phyloP scores from a whole-genome alignment of 2,329 filamentous ascomycete genomes.

The Colletotrichum coccodes region DNA sequence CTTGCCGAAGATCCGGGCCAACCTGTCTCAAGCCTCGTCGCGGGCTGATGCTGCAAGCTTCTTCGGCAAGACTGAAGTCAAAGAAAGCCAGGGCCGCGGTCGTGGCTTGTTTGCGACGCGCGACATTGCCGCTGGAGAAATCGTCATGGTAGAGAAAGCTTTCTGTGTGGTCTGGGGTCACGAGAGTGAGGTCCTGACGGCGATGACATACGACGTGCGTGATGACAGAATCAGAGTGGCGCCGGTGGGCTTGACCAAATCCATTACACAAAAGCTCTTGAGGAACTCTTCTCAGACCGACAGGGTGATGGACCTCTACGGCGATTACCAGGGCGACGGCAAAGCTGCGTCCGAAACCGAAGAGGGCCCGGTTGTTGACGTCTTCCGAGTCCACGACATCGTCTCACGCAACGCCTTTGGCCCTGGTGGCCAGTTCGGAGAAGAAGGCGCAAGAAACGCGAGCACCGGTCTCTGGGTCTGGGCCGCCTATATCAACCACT shows the following conservation, averaged over 20 bases:
- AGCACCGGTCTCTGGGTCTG: conserved; percentile 51
- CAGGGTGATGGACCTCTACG: conserved; percentile 37
- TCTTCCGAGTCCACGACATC: conserved; percentile 45
- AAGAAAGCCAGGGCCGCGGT: conserved; percentile 40
- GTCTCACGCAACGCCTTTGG: conserved; percentile 47
- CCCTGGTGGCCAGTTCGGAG: conserved; percentile 38
- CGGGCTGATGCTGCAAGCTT: conserved; percentile 44
- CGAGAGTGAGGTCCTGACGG: conserved; percentile 41
- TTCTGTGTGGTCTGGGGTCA: conserved; percentile 44
- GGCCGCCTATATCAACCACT: conserved; percentile 54
- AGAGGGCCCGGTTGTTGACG: conserved; percentile 41
- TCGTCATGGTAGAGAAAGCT: conserved; percentile 49
- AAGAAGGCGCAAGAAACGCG: conserved; percentile 42
- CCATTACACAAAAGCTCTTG: conserved; percentile 39
- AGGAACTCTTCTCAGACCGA: conserved; percentile 39
- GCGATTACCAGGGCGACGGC: conserved; percentile 40
- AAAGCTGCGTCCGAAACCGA: conserved; percentile 15
- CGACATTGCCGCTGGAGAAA: conserved; percentile 43
- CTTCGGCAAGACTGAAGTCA: conserved; percentile 38
- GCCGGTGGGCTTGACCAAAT: conserved; percentile 43
- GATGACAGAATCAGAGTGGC: conserved; percentile 43
- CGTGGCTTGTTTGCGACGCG: conserved; percentile 49
- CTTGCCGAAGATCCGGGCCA: conserved; percentile 35
- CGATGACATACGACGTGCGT: conserved; percentile 44
- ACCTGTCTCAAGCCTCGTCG: conserved; percentile 40